Evolutionary conservation across 768 basidiomycete species (phyloP).

Genomic region (Pholiota conissans): DNA sequence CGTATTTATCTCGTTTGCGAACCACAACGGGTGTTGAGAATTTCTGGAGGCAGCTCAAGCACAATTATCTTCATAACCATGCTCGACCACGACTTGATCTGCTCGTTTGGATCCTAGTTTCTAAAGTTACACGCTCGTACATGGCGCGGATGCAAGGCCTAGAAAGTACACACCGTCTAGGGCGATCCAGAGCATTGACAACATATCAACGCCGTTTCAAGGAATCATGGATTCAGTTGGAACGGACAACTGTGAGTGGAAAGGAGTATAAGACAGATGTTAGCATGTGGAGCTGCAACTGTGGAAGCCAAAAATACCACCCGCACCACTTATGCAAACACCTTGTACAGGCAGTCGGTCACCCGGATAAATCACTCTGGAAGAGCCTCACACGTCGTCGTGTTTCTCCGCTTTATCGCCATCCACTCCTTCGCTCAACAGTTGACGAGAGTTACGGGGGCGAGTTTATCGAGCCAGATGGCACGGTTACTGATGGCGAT

Average conservation of each 20-base stretch:
- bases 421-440: too few relatives aligned
- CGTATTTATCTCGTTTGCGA: conserved; percentile 8
- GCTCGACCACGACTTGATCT: conserved; percentile 30
- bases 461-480: too few relatives aligned
- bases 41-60: conserved; percentile 22
- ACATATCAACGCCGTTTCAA: conserved; percentile 28
- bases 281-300: conserved; percentile 31
- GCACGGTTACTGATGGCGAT: too few relatives aligned
- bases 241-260: background rate
- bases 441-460: too few relatives aligned
- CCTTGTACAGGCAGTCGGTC: conserved; percentile 26
- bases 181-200: conserved; percentile 19
- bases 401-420: too few relatives aligned
- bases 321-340: conserved; percentile 31
- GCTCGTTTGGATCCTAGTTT: conserved; percentile 28
- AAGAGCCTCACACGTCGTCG: too few relatives aligned
- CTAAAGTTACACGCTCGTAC: conserved; percentile 25
- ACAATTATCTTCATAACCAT: conserved; percentile 19
- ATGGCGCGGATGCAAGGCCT: conserved; percentile 13
- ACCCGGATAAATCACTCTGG: too few relatives aligned
- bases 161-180: conserved; percentile 15
- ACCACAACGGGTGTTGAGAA: conserved; percentile 28
- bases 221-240: conserved; percentile 20
- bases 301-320: conserved; percentile 28
- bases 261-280: too few relatives aligned